phyloP scores from a whole-genome alignment of 257 asterid genomes.

The Coffea eugenioides region DNA sequence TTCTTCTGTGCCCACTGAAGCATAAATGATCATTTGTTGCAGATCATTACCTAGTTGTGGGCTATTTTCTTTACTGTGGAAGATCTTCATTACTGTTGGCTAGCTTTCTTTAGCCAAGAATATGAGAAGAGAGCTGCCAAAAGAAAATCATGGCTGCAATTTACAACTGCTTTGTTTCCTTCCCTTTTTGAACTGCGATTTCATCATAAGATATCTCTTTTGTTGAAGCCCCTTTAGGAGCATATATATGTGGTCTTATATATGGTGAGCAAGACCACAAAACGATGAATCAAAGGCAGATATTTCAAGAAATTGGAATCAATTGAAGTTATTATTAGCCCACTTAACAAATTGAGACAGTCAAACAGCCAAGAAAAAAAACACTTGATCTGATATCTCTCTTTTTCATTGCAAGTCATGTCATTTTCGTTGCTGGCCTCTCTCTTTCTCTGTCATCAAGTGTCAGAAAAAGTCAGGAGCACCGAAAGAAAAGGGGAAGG shows the following conservation, averaged over 20 bases:
- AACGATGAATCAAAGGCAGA: not conserved
- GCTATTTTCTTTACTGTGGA: slow-evolving; percentile 19
- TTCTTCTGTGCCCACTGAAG: slow-evolving; percentile 36
- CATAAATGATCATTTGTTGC: not conserved
- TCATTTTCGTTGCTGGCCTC: slow-evolving; percentile 39
- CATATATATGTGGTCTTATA: not conserved
- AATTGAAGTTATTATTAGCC: not conserved
- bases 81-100: slow-evolving; percentile 22
- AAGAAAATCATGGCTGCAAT: slow-evolving; percentile 27
- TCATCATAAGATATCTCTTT: slow-evolving; percentile 11
- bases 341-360: not conserved
- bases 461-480: slow-evolving; percentile 66
- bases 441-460: slow-evolving; percentile 15
- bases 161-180: slow-evolving; percentile 12
- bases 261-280: slow-evolving; percentile 2
- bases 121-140: slow-evolving; percentile 5
- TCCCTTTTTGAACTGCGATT: slow-evolving; percentile 2
- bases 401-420: slow-evolving; percentile 41
- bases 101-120: slow-evolving; percentile 13
- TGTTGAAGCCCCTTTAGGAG: slow-evolving; percentile 8
- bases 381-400: slow-evolving; percentile 3
- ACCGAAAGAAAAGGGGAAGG: slow-evolving; percentile 37
- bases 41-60: not conserved
- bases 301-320: not conserved
- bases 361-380: too few relatives aligned